phyloP scores from a whole-genome alignment of 2,329 filamentous ascomycete genomes.

The Fusarium heterosporum region DNA sequence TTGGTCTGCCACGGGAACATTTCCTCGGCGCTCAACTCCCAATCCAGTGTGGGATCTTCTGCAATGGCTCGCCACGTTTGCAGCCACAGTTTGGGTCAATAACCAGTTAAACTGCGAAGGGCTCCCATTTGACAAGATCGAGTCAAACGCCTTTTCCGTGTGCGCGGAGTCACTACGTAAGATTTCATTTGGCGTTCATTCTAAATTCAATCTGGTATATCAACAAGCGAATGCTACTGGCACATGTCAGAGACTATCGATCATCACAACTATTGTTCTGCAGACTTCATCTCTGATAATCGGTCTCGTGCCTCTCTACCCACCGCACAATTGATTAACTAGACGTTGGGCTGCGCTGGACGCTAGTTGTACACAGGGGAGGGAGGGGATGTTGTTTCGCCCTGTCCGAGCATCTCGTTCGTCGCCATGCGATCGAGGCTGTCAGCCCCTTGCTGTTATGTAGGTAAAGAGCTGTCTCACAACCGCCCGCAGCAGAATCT shows the following conservation, averaged over 20 bases:
- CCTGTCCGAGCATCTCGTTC: conserved; percentile 39
- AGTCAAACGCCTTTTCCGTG: conserved; percentile 37
- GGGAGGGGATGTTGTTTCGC: conserved; percentile 26
- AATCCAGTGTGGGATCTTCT: conserved; percentile 26
- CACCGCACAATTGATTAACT: conserved; percentile 22
- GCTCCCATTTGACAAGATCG: conserved; percentile 18
- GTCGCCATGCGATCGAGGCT: conserved; percentile 35
- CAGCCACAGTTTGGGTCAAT: conserved; percentile 35
- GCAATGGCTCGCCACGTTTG: conserved; percentile 40
- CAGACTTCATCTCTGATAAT: conserved; percentile 1
- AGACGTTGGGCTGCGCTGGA: conserved; percentile 17
- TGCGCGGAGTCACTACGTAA: neutral
- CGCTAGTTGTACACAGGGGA: conserved; percentile 9
- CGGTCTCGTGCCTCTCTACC: conserved; percentile 27
- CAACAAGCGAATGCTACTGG: neutral
- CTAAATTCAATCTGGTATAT: neutral
- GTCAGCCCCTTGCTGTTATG: conserved; percentile 27
- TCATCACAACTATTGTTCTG: neutral
- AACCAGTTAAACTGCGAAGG: neutral
- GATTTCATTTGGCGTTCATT: neutral
- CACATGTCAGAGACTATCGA: conserved; percentile 12
- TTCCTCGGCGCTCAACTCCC: conserved; percentile 18
- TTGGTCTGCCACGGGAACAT: conserved; percentile 42
- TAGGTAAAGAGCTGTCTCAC: conserved; percentile 19
- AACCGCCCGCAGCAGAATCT: conserved; percentile 1